Conservation (phyloP, 163 green algal species). For the Coccomyxa subellipsoidea region DNA sequence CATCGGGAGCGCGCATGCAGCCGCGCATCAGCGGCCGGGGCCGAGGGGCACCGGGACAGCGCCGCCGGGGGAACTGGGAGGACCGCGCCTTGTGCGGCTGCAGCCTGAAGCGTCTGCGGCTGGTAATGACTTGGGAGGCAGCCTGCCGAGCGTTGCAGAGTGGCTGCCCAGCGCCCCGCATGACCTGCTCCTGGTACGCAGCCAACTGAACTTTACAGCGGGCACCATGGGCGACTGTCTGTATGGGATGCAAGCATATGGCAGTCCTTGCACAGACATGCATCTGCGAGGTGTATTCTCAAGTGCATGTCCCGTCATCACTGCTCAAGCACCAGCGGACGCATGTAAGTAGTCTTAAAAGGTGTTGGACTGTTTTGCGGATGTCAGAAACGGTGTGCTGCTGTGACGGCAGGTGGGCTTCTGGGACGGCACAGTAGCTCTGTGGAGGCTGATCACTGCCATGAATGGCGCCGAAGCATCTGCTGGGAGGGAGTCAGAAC, state of each 20-base stretch:
- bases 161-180: slow-evolving; percentile 40
- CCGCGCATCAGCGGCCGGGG: too few species aligned
- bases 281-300: too few species aligned
- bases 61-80: neutral
- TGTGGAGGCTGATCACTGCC: slow-evolving; percentile 19
- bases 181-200: slow-evolving; percentile 37
- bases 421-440: slow-evolving; percentile 43
- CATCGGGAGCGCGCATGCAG: neutral
- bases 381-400: neutral
- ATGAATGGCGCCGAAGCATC: neutral
- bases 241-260: too few species aligned
- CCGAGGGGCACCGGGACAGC: too few species aligned
- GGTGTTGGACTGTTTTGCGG: too few species aligned
- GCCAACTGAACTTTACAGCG: too few species aligned
- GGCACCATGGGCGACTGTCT: too few species aligned
- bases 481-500: neutral
- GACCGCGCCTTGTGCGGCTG: neutral
- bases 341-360: too few species aligned
- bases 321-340: too few species aligned
- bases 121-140: neutral
- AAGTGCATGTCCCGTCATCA: too few species aligned
- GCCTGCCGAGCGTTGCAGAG: slow-evolving; percentile 30
- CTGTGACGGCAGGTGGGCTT: slow-evolving; percentile 28
- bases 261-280: too few species aligned
- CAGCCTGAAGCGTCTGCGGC: neutral